These are phyloP conservation scores for Fusarium ambrosium DNA, from an alignment of 2,329 filamentous ascomycete species.

Conservation along the genomic window DNA sequence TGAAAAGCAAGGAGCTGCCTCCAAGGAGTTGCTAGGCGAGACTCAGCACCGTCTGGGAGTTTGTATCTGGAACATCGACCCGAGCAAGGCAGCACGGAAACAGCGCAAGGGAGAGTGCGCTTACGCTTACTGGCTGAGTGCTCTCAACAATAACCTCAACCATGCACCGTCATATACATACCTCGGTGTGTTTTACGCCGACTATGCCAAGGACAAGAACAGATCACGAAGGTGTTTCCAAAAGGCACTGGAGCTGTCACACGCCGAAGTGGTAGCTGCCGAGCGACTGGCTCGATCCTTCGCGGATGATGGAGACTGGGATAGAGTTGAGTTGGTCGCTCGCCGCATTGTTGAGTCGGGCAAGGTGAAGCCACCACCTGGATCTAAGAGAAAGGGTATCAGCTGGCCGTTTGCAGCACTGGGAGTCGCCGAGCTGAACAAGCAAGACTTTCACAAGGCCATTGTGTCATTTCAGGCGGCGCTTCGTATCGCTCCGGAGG, in stretches of 20 bases:
- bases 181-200: conserved; percentile 89
- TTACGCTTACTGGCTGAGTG: conserved; percentile 85
- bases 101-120: conserved; percentile 78
- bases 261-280: conserved; percentile 87
- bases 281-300: conserved; percentile 89
- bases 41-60: conserved; percentile 88
- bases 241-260: conserved; percentile 93
- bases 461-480: conserved; percentile 94
- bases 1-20: conserved; percentile 67
- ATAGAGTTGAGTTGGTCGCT: conserved; percentile 92
- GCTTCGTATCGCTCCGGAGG: conserved; percentile 82
- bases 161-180: conserved; percentile 93
- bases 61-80: conserved; percentile 87
- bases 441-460: conserved; percentile 88
- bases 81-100: conserved; percentile 80
- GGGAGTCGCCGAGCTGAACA: conserved; percentile 94
- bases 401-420: conserved; percentile 97
- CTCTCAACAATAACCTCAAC: conserved; percentile 88
- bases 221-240: conserved; percentile 94
- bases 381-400: conserved; percentile 91
- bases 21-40: conserved; percentile 82
- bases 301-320: conserved; percentile 93
- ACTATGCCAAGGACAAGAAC: conserved; percentile 89
- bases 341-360: conserved; percentile 95
- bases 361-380: conserved; percentile 88